phyloP scores from a whole-genome alignment of 2,329 filamentous ascomycete species.

The Pestalotiopsis sp. region DNA sequence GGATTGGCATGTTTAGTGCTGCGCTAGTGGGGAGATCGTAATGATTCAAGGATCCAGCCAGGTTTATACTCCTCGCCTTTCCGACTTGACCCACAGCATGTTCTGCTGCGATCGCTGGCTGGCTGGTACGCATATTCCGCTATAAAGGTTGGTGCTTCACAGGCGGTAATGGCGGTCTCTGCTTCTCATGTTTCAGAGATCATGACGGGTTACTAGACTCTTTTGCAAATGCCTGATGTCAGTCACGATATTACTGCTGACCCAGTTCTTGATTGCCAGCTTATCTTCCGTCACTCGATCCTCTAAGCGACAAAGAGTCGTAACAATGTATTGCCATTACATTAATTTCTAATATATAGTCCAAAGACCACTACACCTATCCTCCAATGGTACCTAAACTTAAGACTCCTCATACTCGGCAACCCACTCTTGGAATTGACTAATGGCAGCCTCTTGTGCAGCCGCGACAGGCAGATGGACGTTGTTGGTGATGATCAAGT shows the following conservation, averaged over 20 bases:
- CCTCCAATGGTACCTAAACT: background rate
- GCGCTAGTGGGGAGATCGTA: background rate
- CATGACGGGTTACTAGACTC: no score
- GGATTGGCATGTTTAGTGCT: background rate
- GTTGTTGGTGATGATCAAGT: slow-evolving; percentile 50
- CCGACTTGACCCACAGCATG: background rate
- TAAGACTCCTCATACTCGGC: background rate
- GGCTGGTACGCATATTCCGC: no score
- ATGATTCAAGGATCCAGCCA: background rate
- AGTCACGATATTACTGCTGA: no score
- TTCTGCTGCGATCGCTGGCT: background rate
- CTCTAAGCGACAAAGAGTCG: background rate
- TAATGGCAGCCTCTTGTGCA: slow-evolving; percentile 48
- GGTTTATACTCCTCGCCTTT: background rate
- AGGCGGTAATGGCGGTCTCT: no score
- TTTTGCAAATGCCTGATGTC: no score
- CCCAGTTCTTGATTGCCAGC: no score
- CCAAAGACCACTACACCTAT: background rate
- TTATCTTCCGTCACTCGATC: no score
- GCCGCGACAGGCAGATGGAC: slow-evolving; percentile 47
- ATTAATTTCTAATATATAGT: background rate
- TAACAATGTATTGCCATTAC: background rate
- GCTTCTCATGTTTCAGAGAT: no score
- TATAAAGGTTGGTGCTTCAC: no score
- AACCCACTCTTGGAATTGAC: slow-evolving; percentile 57